phyloP scores from a whole-genome alignment of 805 yeast species.

The Hyphopichia homilentoma region DNA sequence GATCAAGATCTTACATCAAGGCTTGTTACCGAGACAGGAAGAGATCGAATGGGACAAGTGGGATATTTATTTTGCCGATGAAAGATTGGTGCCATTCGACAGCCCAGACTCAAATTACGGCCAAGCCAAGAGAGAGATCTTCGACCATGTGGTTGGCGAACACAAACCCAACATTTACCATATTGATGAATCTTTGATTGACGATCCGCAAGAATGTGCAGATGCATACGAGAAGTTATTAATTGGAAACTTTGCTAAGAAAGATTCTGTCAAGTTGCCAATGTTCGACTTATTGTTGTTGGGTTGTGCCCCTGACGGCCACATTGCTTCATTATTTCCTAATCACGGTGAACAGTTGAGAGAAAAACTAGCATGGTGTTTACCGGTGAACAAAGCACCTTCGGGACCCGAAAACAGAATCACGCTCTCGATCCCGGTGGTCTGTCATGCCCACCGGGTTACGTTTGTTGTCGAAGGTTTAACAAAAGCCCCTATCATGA shows the following conservation, averaged over 20 bases:
- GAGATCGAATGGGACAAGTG: conserved; percentile 88
- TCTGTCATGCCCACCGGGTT: conserved; percentile 88
- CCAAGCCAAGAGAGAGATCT: conserved; percentile 75
- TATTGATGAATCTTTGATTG: conserved; percentile 70
- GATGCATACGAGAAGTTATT: conserved; percentile 85
- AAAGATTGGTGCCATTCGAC: conserved; percentile 85
- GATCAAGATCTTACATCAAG: conserved; percentile 81
- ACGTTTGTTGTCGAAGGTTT: conserved; percentile 96
- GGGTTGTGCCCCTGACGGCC: conserved; percentile 99
- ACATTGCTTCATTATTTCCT: conserved; percentile 94
- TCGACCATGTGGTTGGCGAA: conserved; percentile 60
- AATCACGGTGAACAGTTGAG: conserved; percentile 78
- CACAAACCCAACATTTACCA: conserved; percentile 72
- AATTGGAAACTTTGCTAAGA: conserved; percentile 88
- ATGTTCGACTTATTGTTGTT: conserved; percentile 86
- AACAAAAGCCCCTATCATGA: conserved; percentile 88
- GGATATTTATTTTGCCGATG: conserved; percentile 97
- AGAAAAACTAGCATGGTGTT: conserved; percentile 92
- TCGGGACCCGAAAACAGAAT: conserved; percentile 82
- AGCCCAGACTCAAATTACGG: conserved; percentile 86
- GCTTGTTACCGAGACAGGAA: conserved; percentile 63
- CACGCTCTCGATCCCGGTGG: conserved; percentile 89
- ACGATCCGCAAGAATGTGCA: conserved; percentile 89
- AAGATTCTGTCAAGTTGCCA: conserved; percentile 93
- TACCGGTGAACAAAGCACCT: conserved; percentile 90